A percentile compares a stretch with the other conserved stretches of the same genome.
phyloP scores from a whole-genome alignment of 164 flowering plant genomes.

The Chloranthus sessilifolius region DNA sequence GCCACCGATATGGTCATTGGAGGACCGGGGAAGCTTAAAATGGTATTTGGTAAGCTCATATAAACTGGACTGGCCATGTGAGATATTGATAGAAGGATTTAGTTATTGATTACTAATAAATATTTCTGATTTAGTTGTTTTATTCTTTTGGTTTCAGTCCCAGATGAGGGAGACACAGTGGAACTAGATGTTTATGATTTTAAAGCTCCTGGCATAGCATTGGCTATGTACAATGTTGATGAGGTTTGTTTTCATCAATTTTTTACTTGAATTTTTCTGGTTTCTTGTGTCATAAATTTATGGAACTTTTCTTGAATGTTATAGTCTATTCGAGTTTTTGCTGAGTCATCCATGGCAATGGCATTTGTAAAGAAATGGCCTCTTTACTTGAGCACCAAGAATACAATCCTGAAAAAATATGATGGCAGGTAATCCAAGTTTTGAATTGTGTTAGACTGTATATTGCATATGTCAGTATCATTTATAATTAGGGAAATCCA shows the following conservation, averaged over 20 bases:
- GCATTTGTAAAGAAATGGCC: slow-evolving; percentile 96
- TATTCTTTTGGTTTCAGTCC: slow-evolving; percentile 36
- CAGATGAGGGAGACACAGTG: slow-evolving; percentile 52
- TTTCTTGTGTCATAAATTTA: neutral
- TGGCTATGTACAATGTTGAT: slow-evolving; percentile 97
- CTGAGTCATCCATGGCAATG: slow-evolving; percentile 92
- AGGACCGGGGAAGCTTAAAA: slow-evolving; percentile 92
- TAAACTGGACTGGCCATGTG: neutral
- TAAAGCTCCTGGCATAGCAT: slow-evolving; percentile 85
- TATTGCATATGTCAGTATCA: too few relatives aligned
- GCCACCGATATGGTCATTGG: slow-evolving; percentile 78
- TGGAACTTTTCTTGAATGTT: neutral
- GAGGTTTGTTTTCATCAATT: slow-evolving; percentile 45
- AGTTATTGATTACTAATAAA: too few relatives aligned
- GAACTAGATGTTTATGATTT: slow-evolving; percentile 87
- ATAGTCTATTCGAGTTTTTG: slow-evolving; percentile 94
- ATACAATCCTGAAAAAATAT: slow-evolving; percentile 93
- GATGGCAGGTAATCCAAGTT: slow-evolving; percentile 97
- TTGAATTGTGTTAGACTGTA: slow-evolving; percentile 1
- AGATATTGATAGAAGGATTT: neutral
- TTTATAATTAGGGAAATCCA: too few relatives aligned
- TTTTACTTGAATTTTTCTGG: neutral
- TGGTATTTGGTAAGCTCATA: slow-evolving; percentile 82
- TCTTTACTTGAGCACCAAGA: slow-evolving; percentile 94
- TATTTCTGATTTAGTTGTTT: neutral